phyloP scores from a whole-genome alignment of 345 rosid genomes.

The Heritiera fomes region DNA sequence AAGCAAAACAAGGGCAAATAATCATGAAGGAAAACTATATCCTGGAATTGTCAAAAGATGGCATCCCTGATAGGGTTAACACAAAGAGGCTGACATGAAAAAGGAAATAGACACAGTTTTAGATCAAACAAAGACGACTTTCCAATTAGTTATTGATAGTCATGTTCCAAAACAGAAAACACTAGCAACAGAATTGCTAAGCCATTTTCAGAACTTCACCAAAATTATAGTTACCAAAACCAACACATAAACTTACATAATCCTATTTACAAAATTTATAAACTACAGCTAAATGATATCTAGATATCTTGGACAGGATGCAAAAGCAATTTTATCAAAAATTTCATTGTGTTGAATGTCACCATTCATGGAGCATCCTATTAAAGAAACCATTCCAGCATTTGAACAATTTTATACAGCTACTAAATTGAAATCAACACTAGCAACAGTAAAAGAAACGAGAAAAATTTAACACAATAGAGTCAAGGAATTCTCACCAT shows the following conservation, averaged over 20 bases:
- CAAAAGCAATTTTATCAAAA: slow-evolving; percentile 18
- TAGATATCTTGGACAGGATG: slow-evolving; percentile 29
- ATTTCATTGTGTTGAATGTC: slow-evolving; percentile 18
- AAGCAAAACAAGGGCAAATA: neutral
- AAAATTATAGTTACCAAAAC: neutral
- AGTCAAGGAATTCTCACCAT: slow-evolving; percentile 25
- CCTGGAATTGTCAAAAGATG: neutral
- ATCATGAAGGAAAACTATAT: neutral
- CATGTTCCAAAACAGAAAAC: neutral
- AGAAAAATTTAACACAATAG: neutral
- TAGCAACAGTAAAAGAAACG: neutral
- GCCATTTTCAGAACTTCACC: neutral
- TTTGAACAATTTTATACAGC: slow-evolving; percentile 24
- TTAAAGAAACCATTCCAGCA: slow-evolving; percentile 18
- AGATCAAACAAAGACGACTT: neutral
- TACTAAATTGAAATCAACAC: slow-evolving; percentile 21
- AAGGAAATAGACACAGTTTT: neutral
- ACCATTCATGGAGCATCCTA: slow-evolving; percentile 20
- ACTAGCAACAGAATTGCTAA: neutral
- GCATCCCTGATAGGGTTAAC: neutral
- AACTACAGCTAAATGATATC: neutral
- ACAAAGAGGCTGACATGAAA: neutral
- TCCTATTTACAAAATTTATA: neutral
- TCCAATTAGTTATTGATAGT: neutral
- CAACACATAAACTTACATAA: neutral